Percentiles rank a stretch among this genome's conserved stretches.
phyloP scores from a whole-genome alignment of 208 protist genomes.

The Leishmania turanica region DNA sequence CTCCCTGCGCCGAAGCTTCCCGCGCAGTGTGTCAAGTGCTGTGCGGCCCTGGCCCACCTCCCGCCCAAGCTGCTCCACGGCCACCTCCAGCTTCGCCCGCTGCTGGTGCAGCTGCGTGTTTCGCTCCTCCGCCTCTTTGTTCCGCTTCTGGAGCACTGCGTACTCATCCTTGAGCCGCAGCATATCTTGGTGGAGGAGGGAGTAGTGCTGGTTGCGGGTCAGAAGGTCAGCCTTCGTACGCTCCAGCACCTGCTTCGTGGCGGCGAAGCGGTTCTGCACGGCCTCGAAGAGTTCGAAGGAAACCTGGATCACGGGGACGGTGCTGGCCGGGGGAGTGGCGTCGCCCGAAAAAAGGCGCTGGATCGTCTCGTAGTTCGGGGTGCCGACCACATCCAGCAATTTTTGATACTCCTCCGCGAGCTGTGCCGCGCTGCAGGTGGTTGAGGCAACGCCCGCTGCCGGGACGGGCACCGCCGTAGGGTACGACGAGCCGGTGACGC shows the following conservation, averaged over 20 bases:
- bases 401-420: slow-evolving; percentile 58
- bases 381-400: slow-evolving; percentile 65
- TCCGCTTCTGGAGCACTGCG: slow-evolving; percentile 49
- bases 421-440: slow-evolving; percentile 7
- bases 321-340: slow-evolving; percentile 53
- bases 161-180: slow-evolving; percentile 52
- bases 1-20: slow-evolving; percentile 61
- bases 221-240: slow-evolving; percentile 70
- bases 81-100: slow-evolving; percentile 70
- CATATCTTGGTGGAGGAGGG: slow-evolving; percentile 49
- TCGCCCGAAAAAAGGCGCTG: slow-evolving; percentile 50
- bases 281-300: slow-evolving; percentile 90
- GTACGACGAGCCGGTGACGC: neutral
- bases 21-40: slow-evolving; percentile 57
- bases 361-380: slow-evolving; percentile 72
- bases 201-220: slow-evolving; percentile 71
- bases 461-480: neutral
- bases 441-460: neutral
- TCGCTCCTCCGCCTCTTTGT: slow-evolving; percentile 58
- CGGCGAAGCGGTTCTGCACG: slow-evolving; percentile 79
- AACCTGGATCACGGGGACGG: slow-evolving; percentile 69
- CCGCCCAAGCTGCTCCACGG: slow-evolving; percentile 71
- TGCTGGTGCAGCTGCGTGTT: slow-evolving; percentile 72
- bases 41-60: slow-evolving; percentile 50
- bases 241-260: slow-evolving; percentile 73